Base-by-base conservation (phyloP, 1,284 basidiomycete species). In the Papiliotrema terrestris region DNA sequence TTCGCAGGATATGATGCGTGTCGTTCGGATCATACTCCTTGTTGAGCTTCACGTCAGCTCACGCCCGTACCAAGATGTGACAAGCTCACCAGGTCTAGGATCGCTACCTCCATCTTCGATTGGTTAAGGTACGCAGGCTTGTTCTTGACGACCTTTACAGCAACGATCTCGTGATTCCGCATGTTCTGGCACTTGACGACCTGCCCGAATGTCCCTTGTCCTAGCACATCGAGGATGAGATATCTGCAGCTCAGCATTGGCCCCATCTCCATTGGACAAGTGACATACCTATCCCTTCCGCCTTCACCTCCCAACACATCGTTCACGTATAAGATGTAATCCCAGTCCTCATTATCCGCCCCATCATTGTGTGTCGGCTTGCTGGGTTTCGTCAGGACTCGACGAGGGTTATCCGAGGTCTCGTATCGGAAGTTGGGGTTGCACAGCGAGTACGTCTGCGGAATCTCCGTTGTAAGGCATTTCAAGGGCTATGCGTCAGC, bases 161-260 rank as follows among this genome's bases (percentile, higher is more conserved):
- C 96, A 43, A 96, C 91, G 51, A 98, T 91, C 74, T 97, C 94
- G 76, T 98, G 93, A 38, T 91, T 98, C 78, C 94, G 91, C 88
- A 98, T 95, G 73, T 99, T 97, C 76, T 98, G 96, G 74, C 96
- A 98, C 76, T 99, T 98, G 72, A 98, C 96, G 26, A 99, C 95
- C 76, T 99, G 95, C 2, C 96, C 95, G 67, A 99, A 99, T 2
- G 95, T 98, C 36, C 95, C 95, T 76, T 98, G 95, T 15, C 95
- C 95, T 35, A 99, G 84, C 54, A 98, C 91, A 76, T 98, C 96
- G 47, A 99, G 84, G 69, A 99, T 98, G 65, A 98, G 82, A 75
- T 98, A 98, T 73, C 91, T 91, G 32, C 11, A 49, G 36, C 14
- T 35, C 11, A 11, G 29, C 29, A 13, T 3, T 6, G 5, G 8